phyloP scores from a whole-genome alignment of 208 protist species.

The Trypanosoma vivax region DNA sequence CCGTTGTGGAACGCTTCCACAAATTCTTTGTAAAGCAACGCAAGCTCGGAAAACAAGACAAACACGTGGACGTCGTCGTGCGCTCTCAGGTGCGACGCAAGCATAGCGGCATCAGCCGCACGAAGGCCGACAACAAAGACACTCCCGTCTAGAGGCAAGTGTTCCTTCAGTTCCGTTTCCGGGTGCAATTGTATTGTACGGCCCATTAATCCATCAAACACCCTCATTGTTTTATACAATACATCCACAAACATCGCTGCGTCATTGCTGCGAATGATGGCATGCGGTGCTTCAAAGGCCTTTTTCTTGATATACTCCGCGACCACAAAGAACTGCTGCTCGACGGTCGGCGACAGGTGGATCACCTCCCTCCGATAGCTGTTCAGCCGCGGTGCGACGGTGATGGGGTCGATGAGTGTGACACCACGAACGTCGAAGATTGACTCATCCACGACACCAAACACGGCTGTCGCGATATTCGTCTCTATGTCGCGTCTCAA shows the following conservation, averaged over 20 bases:
- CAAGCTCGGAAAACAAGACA: neutral
- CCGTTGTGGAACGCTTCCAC: neutral
- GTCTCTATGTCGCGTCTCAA: neutral
- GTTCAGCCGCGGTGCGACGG: neutral
- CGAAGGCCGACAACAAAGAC: slow-evolving; percentile 2
- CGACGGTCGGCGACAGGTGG: slow-evolving; percentile 14
- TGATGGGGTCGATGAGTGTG: slow-evolving; percentile 9
- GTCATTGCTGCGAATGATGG: neutral
- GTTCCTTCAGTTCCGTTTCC: neutral
- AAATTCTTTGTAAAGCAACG: neutral
- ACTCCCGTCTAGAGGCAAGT: neutral
- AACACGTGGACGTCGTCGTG: neutral
- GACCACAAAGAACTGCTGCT: slow-evolving; percentile 20
- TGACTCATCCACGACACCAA: neutral
- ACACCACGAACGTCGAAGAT: slow-evolving; percentile 5
- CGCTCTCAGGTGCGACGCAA: neutral
- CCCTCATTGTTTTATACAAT: neutral
- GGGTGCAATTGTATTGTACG: neutral
- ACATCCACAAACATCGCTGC: neutral
- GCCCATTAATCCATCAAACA: neutral
- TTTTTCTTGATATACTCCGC: slow-evolving; percentile 2
- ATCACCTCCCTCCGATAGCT: slow-evolving; percentile 5
- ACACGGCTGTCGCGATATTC: neutral
- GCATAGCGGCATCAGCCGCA: neutral
- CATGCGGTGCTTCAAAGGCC: neutral